A percentile compares a stretch with the other conserved stretches of the same genome.
phyloP scores from a whole-genome alignment of 2,329 filamentous ascomycete species.

The Epichloe hybrida region DNA sequence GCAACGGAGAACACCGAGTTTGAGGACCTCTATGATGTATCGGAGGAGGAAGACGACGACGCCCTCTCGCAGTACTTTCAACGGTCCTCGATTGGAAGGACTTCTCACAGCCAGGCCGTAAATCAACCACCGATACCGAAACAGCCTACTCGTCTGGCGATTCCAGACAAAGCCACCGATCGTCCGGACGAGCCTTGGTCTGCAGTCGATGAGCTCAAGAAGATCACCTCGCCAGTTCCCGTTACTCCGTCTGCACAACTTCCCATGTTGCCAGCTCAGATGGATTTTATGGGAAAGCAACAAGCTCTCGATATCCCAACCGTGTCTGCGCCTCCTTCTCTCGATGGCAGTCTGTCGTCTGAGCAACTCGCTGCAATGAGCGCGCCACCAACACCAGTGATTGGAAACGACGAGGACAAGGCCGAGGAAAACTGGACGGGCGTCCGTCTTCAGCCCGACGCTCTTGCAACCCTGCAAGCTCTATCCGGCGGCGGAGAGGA shows the following conservation, averaged over 20 bases:
- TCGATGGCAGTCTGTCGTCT: conserved; percentile 79
- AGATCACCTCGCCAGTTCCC: conserved; percentile 43
- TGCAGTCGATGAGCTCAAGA: conserved; percentile 30
- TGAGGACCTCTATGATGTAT: conserved; percentile 78
- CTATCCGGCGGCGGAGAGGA: conserved; percentile 39
- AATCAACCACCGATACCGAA: conserved; percentile 20
- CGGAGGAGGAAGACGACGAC: conserved; percentile 50
- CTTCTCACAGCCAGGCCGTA: conserved; percentile 21
- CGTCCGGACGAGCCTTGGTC: conserved; percentile 28
- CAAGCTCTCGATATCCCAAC: conserved; percentile 55
- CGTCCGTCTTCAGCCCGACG: conserved; percentile 63
- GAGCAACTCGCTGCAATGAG: conserved; percentile 77
- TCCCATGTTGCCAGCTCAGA: conserved; percentile 60
- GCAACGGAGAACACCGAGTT: conserved; percentile 59
- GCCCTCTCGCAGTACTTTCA: conserved; percentile 10
- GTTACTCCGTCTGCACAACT: conserved; percentile 54
- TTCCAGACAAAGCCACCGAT: conserved; percentile 28
- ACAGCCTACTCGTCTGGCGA: conserved; percentile 33
- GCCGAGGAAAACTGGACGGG: conserved; percentile 55
- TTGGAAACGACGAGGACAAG: conserved; percentile 40
- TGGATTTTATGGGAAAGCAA: conserved; percentile 55
- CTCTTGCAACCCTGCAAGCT: conserved; percentile 67
- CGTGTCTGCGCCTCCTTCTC: conserved; percentile 68
- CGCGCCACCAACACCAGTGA: conserved; percentile 70
- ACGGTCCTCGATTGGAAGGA: conserved; percentile 23